Conservation (phyloP, 768 basidiomycete species). For the Udeniomyces megalosporus region DNA sequence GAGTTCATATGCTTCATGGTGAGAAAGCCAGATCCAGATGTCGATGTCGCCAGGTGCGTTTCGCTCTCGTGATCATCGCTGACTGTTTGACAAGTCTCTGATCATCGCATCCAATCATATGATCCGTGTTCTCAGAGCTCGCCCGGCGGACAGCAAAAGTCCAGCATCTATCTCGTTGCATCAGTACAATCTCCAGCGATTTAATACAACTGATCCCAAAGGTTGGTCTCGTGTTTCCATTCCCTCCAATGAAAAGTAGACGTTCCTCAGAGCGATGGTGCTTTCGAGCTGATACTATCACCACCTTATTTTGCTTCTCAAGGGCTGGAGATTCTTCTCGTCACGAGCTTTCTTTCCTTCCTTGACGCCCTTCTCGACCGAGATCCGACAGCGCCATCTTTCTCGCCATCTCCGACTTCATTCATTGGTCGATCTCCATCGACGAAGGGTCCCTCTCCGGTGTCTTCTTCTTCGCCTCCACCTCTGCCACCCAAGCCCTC, state of each 20-base stretch:
- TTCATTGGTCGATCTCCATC: neutral
- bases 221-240: neutral
- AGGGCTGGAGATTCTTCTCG: constrained; percentile 7
- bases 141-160: neutral
- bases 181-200: constrained; percentile 8
- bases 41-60: constrained; percentile 6
- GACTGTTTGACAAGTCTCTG: too few relatives aligned
- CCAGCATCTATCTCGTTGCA: neutral
- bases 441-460: too few relatives aligned
- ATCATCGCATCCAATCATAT: too few relatives aligned
- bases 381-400: neutral
- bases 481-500: constrained; percentile 1
- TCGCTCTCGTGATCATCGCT: too few relatives aligned
- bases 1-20: constrained; percentile 7
- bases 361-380: neutral
- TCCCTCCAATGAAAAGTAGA: too few relatives aligned
- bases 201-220: constrained; percentile 6
- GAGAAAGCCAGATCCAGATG: neutral
- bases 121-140: neutral
- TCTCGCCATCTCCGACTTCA: neutral
- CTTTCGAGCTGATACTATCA: too few relatives aligned
- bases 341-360: constrained; percentile 1
- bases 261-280: too few relatives aligned
- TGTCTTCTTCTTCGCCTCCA: neutral
- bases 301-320: too few relatives aligned